phyloP scores from a whole-genome alignment of 2,329 filamentous ascomycete species.

The Aureobasidium pullulans region DNA sequence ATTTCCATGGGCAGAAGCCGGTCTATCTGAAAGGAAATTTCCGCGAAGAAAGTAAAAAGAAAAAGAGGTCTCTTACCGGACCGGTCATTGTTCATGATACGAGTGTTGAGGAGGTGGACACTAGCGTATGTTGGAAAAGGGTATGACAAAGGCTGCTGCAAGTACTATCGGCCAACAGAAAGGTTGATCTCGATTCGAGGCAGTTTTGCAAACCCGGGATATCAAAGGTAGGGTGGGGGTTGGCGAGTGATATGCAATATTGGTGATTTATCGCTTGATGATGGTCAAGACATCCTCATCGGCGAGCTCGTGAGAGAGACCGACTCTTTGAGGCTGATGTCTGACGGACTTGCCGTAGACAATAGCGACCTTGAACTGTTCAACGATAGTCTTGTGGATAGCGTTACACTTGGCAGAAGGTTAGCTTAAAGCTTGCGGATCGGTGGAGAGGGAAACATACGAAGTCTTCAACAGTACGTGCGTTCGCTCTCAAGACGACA shows the following conservation, averaged over 20 bases:
- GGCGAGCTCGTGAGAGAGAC: conserved; percentile 79
- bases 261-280: conserved; percentile 28
- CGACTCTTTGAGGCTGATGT: conserved; percentile 95
- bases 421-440: conserved; percentile 27
- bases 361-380: conserved; percentile 90
- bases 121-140: conserved; percentile 6
- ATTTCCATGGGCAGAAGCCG: conserved; percentile 2
- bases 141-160: conserved; percentile 12
- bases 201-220: conserved; percentile 4
- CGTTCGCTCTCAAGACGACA: conserved; percentile 75
- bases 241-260: background rate
- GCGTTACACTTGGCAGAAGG: conserved; percentile 67
- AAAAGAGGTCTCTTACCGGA: conserved; percentile 11
- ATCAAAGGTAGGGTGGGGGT: background rate
- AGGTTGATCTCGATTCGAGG: conserved; percentile 12
- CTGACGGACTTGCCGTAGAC: conserved; percentile 98
- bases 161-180: background rate
- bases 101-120: conserved; percentile 1
- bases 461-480: conserved; percentile 93
- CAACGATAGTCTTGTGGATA: conserved; percentile 92
- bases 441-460: conserved; percentile 50
- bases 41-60: background rate
- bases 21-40: conserved; percentile 6
- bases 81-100: conserved; percentile 11
- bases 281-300: conserved; percentile 74